Evolutionary conservation across 2,329 filamentous ascomycete species (phyloP).

Genomic region (Alternaria viburni): DNA sequence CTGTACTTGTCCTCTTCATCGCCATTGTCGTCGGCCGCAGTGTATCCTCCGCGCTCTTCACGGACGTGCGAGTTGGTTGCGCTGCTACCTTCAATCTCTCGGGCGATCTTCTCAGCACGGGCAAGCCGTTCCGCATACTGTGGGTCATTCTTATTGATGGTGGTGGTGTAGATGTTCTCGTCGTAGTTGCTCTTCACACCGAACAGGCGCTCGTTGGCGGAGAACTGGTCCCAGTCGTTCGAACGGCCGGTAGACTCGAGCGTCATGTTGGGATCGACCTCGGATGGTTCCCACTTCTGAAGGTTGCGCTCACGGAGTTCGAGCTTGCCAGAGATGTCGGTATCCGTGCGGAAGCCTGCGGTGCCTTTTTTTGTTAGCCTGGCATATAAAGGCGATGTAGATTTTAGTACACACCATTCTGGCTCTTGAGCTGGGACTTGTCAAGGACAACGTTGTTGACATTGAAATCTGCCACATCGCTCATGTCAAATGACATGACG

Average conservation of each 20-base stretch:
- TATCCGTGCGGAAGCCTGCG: slow-evolving; percentile 80
- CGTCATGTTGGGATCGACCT: slow-evolving; percentile 68
- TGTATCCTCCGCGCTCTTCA: slow-evolving; percentile 80
- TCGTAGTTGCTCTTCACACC: slow-evolving; percentile 90
- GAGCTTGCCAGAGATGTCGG: slow-evolving; percentile 81
- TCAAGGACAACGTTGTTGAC: slow-evolving; percentile 61
- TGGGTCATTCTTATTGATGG: slow-evolving; percentile 83
- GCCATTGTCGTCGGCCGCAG: slow-evolving; percentile 68
- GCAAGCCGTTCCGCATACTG: slow-evolving; percentile 79
- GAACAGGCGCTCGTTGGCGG: slow-evolving; percentile 84
- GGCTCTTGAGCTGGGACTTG: slow-evolving; percentile 57
- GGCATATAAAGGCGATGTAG: slow-evolving; percentile 57
- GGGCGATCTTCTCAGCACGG: slow-evolving; percentile 77
- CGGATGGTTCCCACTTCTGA: slow-evolving; percentile 80
- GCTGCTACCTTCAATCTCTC: slow-evolving; percentile 82
- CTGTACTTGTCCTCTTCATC: slow-evolving; percentile 99
- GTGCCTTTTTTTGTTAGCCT: slow-evolving; percentile 47
- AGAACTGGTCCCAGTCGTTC: slow-evolving; percentile 87
- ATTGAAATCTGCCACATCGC: slow-evolving; percentile 64
- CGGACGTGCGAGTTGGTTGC: slow-evolving; percentile 82
- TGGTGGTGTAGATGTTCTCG: slow-evolving; percentile 92
- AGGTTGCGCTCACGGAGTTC: slow-evolving; percentile 74
- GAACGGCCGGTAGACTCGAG: slow-evolving; percentile 64
- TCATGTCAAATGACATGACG: slow-evolving; percentile 66
- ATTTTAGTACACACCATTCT: slow-evolving; percentile 61